These are phyloP conservation scores for Irineochytrium annulatum DNA, from an alignment of 192 early-diverging fungal genomes.

Conservation along the genomic window DNA sequence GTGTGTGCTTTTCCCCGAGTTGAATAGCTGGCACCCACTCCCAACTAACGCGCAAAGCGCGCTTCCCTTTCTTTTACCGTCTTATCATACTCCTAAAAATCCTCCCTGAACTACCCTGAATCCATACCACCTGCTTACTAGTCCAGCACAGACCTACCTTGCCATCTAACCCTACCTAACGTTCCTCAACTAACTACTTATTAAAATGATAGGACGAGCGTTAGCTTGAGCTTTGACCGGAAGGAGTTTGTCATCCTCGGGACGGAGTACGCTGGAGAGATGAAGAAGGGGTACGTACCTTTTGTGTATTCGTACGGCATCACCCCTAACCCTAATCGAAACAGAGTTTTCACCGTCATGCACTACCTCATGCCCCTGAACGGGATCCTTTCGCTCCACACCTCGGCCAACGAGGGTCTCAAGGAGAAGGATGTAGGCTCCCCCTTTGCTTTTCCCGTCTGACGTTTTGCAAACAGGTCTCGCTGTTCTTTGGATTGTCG, in stretches of 20 bases:
- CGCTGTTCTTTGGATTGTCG: slow-evolving; percentile 91
- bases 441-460: neutral
- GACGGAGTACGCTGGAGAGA: slow-evolving; percentile 92
- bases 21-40: too few relatives aligned
- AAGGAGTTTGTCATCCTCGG: slow-evolving; percentile 90
- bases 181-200: too few relatives aligned
- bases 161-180: too few relatives aligned
- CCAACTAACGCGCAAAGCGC: too few relatives aligned
- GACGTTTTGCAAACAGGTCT: slow-evolving; percentile 64
- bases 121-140: too few relatives aligned
- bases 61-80: too few relatives aligned
- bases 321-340: neutral
- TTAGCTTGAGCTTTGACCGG: slow-evolving; percentile 80
- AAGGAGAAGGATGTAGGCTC: slow-evolving; percentile 10
- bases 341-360: slow-evolving; percentile 84
- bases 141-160: too few relatives aligned
- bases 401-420: slow-evolving; percentile 83
- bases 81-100: too few relatives aligned
- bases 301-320: too few relatives aligned
- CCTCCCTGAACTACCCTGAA: too few relatives aligned
- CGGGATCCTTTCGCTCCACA: slow-evolving; percentile 72
- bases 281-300: slow-evolving; percentile 77
- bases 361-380: slow-evolving; percentile 92
- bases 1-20: too few relatives aligned
- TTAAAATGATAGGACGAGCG: too few relatives aligned